Conservation (phyloP, 106 monocot species). For the Dendrobium chrysotoxum region DNA sequence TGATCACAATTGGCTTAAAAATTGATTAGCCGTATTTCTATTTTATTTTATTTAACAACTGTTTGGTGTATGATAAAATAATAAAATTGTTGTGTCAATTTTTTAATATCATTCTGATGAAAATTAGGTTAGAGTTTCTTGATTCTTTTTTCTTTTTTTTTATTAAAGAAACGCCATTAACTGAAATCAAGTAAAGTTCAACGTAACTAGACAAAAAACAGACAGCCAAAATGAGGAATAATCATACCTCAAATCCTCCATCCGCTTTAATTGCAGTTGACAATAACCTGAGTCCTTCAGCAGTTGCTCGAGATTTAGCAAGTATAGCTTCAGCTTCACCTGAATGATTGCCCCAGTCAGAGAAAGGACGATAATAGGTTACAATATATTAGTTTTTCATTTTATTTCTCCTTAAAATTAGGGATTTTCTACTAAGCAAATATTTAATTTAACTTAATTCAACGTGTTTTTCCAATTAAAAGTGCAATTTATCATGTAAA, state of each 20-base stretch:
- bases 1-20: no score
- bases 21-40: no score
- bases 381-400: background rate
- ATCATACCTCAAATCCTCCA: slow-evolving; percentile 67
- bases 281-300: slow-evolving; percentile 52
- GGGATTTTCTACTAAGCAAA: background rate
- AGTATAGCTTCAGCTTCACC: slow-evolving; percentile 86
- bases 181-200: background rate
- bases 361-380: background rate
- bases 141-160: no score
- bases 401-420: background rate
- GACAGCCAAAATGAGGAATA: background rate
- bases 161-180: background rate
- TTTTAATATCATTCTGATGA: no score
- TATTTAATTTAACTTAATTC: background rate
- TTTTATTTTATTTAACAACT: no score
- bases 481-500: background rate
- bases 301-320: slow-evolving; percentile 67
- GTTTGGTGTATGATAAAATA: no score
- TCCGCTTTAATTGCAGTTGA: slow-evolving; percentile 50
- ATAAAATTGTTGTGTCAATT: no score
- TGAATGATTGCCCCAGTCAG: slow-evolving; percentile 13
- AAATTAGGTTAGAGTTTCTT: no score
- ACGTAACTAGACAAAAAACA: background rate
- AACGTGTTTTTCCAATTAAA: background rate